Conservation (phyloP, 1,284 basidiomycete genomes). For the Heterobasidion irregulare region DNA sequence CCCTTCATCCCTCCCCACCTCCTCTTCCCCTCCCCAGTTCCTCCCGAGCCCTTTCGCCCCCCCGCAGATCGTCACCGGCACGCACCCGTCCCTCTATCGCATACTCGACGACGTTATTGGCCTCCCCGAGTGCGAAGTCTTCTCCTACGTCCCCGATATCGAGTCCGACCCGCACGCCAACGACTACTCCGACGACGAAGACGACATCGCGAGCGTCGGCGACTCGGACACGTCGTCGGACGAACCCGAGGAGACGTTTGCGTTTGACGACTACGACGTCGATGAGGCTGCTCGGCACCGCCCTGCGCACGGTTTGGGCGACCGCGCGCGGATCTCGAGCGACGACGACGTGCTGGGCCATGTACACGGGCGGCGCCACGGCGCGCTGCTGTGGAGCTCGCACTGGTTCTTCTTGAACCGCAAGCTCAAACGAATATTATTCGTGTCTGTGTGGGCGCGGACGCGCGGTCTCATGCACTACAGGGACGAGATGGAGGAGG, state of each 20-base stretch:
- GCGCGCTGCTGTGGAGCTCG: slow-evolving; percentile 92
- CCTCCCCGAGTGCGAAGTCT: slow-evolving; percentile 91
- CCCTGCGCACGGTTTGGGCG: slow-evolving; percentile 17
- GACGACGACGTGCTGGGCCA: slow-evolving; percentile 21
- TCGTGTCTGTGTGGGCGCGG: slow-evolving; percentile 91
- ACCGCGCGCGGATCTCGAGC: slow-evolving; percentile 19
- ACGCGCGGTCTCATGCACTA: slow-evolving; percentile 55
- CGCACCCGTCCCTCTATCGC: slow-evolving; percentile 80
- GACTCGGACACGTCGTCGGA: slow-evolving; percentile 50
- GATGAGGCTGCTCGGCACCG: slow-evolving; percentile 45
- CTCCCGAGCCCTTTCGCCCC: slow-evolving; percentile 57
- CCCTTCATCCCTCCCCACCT: slow-evolving; percentile 61
- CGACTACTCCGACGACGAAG: slow-evolving; percentile 72
- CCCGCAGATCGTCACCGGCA: slow-evolving; percentile 30
- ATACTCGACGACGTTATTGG: slow-evolving; percentile 89
- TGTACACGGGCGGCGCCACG: slow-evolving; percentile 31
- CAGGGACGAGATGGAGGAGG: slow-evolving; percentile 33
- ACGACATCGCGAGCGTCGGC: slow-evolving; percentile 49
- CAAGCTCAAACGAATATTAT: slow-evolving; percentile 88
- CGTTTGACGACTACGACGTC: slow-evolving; percentile 75
- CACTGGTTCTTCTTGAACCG: slow-evolving; percentile 98
- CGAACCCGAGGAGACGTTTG: slow-evolving; percentile 60
- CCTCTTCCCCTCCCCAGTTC: slow-evolving; percentile 54
- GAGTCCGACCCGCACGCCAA: slow-evolving; percentile 93
- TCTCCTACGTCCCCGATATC: slow-evolving; percentile 89